These are phyloP conservation scores for Terfezia claveryi DNA, from an alignment of 495 filamentous ascomycete genomes.

Conservation along the genomic window DNA sequence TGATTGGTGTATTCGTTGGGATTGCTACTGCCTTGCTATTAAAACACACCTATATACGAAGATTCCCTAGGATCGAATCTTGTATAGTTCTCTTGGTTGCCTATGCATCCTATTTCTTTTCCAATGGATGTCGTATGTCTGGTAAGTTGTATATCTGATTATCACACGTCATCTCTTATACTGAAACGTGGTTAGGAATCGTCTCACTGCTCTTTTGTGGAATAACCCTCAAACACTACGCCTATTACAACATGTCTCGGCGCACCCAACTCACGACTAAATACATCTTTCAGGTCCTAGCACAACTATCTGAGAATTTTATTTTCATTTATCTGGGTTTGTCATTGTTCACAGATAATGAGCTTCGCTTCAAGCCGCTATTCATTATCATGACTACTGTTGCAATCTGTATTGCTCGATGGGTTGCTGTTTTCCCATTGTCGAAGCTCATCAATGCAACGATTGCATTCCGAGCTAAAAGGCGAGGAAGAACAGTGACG, in stretches of 20 bases:
- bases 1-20: constrained; percentile 71
- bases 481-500: constrained; percentile 52
- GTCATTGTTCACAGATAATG: constrained; percentile 72
- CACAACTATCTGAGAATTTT: constrained; percentile 93
- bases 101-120: constrained; percentile 92
- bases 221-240: constrained; percentile 95
- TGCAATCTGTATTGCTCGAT: constrained; percentile 78
- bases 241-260: constrained; percentile 99
- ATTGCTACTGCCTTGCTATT: constrained; percentile 66
- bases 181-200: constrained; percentile 44
- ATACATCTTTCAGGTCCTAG: constrained; percentile 85
- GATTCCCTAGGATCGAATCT: constrained; percentile 90
- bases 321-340: constrained; percentile 97
- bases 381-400: constrained; percentile 81
- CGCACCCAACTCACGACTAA: constrained; percentile 95
- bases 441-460: constrained; percentile 83
- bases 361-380: constrained; percentile 79
- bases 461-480: constrained; percentile 67
- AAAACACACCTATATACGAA: constrained; percentile 79
- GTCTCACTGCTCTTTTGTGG: constrained; percentile 93
- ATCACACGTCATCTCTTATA: neutral
- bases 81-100: constrained; percentile 82
- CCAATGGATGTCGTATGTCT: constrained; percentile 81
- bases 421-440: constrained; percentile 82
- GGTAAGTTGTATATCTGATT: constrained; percentile 32